phyloP scores from a whole-genome alignment of 2,329 filamentous ascomycete species.

The Hypoxylon rubiginosum region DNA sequence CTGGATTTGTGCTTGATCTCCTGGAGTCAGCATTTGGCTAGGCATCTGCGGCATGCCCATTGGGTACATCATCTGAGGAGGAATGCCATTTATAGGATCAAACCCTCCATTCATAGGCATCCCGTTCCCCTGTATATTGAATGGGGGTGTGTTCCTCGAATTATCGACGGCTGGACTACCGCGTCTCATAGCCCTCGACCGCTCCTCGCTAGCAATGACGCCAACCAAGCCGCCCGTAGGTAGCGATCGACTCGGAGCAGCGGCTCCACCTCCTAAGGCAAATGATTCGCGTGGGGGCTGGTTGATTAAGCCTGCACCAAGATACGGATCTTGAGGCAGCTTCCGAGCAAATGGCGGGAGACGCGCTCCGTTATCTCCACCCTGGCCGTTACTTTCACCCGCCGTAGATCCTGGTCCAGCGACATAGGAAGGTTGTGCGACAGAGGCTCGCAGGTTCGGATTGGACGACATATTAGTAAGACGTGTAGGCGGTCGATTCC shows the following conservation, averaged over 20 bases:
- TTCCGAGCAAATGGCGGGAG: constrained; percentile 87
- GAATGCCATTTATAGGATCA: constrained; percentile 65
- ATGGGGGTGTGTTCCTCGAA: constrained; percentile 56
- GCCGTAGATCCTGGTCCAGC: constrained; percentile 69
- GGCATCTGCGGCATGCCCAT: constrained; percentile 53
- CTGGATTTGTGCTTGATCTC: constrained; percentile 81
- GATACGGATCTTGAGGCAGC: constrained; percentile 87
- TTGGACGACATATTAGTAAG: constrained; percentile 76
- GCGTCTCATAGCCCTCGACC: constrained; percentile 80
- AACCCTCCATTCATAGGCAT: constrained; percentile 57
- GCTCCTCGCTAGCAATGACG: constrained; percentile 88
- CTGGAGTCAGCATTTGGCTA: constrained; percentile 63
- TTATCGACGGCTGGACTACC: constrained; percentile 79
- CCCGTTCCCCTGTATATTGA: constrained; percentile 52
- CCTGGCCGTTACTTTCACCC: constrained; percentile 60
- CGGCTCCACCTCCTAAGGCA: constrained; percentile 72
- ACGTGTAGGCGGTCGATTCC: constrained; percentile 79
- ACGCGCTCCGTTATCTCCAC: constrained; percentile 58
- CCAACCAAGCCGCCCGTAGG: constrained; percentile 86
- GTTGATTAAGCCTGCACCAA: constrained; percentile 82
- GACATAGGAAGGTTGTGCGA: constrained; percentile 59
- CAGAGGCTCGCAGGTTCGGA: constrained; percentile 75
- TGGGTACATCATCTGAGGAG: constrained; percentile 65
- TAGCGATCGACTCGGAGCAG: constrained; percentile 57
- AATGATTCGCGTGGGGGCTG: constrained; percentile 80